Evolutionary conservation across 371 early-diverging fungal species (phyloP), one percentile per base, ranked within the genome.

Genomic region (Dinochytrium kinnereticum): DNA sequence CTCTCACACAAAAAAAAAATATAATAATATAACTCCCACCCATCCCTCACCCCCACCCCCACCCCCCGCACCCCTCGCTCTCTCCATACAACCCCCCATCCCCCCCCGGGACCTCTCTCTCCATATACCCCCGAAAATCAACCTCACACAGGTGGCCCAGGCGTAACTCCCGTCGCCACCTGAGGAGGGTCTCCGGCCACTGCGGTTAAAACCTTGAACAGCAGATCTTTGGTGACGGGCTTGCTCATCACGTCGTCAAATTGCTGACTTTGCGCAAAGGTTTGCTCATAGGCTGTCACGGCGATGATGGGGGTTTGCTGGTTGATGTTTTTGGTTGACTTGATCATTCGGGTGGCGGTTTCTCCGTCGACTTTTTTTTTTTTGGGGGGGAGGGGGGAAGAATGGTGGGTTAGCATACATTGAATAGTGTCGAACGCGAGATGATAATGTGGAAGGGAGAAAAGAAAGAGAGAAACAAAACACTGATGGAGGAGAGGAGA

Each of bases 341-440:
- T 95, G 72, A 97, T 95, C 96, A 97, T 96, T 33, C 95, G 88
- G 0, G 96, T 90, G 0, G 95, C 96, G 34, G 91, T 89, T 70
- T 95, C 94, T 31, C 96, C 98, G 79, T 94, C 94, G 70, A 96
- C 94, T 90, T n/a, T n/a, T n/a, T n/a, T n/a, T n/a, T n/a, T 82
- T 1, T 68, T 24, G 50, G 74, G 44, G 44, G 28, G 53, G 21
- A 17, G 66, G 39, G 28, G 76, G 72, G 49, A 38, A 36, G 24
- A 7, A 33, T 0, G 37, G 21, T 30, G 3, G 51, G 49, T 44
- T 44, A 44, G 49, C 49, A 21, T 10, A 21, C 10, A 44, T n/a
- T n/a, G 21, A 21, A 44, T 44, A 13, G 49, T 53, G 24, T 13
- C 55, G 26, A 26, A 53, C 55, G n/a, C n/a, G 26, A 64, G 34